phyloP scores from a whole-genome alignment of 2,329 filamentous ascomycete species.

The Exserohilum turcica region DNA sequence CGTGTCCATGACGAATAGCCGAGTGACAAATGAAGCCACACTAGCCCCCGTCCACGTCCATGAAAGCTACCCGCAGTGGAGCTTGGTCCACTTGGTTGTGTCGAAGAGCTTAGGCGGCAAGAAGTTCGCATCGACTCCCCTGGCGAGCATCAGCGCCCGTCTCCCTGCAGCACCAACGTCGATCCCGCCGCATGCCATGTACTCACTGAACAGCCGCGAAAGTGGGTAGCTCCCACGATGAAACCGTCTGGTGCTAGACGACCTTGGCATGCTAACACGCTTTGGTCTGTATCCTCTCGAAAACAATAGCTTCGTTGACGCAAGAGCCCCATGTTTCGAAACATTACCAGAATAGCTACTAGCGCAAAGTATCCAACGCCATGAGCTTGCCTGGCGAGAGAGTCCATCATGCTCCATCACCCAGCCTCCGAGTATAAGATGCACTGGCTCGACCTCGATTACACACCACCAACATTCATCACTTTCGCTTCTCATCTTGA shows the following conservation, averaged over 20 bases:
- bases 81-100: background rate
- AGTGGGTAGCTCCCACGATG: background rate
- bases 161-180: conserved; percentile 1
- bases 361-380: background rate
- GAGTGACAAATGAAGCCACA: background rate
- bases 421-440: conserved; percentile 10
- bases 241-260: conserved; percentile 4
- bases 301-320: conserved; percentile 1
- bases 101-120: background rate
- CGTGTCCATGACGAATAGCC: background rate
- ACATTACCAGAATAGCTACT: conserved; percentile 1
- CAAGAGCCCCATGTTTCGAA: conserved; percentile 10
- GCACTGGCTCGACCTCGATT: background rate
- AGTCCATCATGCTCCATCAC: background rate
- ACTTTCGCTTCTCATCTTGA: conserved; percentile 9
- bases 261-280: background rate
- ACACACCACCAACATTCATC: conserved; percentile 9
- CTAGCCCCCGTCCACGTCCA: background rate
- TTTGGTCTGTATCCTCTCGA: background rate
- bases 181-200: conserved; percentile 1
- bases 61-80: background rate
- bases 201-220: background rate
- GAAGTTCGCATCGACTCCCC: background rate
- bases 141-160: background rate
- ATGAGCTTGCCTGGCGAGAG: background rate